Evolutionary conservation across 73 alveolate genomes (phyloP), one percentile per base, ranked within the genome.

Genomic region (Loxodes magnus): DNA sequence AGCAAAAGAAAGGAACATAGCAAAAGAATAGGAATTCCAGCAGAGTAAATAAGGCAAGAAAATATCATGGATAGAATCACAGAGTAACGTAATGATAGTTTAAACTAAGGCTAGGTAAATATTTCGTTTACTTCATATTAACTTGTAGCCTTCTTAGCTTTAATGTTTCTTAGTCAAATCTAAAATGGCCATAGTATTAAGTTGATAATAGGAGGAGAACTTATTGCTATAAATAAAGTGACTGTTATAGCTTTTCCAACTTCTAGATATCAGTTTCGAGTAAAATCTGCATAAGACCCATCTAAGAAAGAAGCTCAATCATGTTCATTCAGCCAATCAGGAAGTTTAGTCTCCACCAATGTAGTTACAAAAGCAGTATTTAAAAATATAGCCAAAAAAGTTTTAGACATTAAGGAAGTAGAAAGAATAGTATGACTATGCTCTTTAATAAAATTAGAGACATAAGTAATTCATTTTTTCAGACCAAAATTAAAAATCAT

Each of bases 11-110:
- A 42, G 0, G 35, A 43, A 12, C 51, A 17, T 5, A 41, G 15
- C 38, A 69, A 67, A 1, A 76, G 76, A 4, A 70, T 27, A 23
- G 90, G 90, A 64, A 76, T 69, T 0, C 84, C 84, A 16, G 76
- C 51, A 10, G 80, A 69, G 43, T 35, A 76, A 37, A 70, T 53
- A 23, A 76, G 22, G 2, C 60, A 19, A 7, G 67, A 37, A 43
- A 51, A 76, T 27, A 70, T 29, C 1, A 35, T 25, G 14, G 61
- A 28, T 33, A 76, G 46, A 16, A 76, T 36, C 31, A 56, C 29
- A 25, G 90, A 46, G 43, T 60, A 61, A 27, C 90, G 37, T 20
- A 64, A 56, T 16, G 77, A 76, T 7, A 76, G 34, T 17, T 50
- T 0, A 38, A 70, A 76, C 46, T 76, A 83, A 17, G 90, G 84